Evolutionary conservation across 768 basidiomycete genomes (phyloP), one percentile per base, ranked within the genome.

Genomic region (Serendipita vermifera): DNA sequence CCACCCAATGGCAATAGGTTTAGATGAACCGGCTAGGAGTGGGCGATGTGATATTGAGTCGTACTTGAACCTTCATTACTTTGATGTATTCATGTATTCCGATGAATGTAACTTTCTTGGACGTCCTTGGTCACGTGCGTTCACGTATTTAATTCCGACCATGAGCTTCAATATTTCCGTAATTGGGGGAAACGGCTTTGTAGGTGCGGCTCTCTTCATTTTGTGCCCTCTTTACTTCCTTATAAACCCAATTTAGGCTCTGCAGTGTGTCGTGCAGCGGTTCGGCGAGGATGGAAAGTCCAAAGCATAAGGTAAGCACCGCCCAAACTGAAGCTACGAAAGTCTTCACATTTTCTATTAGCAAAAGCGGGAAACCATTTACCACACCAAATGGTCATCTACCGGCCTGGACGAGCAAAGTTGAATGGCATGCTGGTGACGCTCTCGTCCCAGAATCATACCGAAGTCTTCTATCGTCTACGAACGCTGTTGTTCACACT

Each of bases 141-240:
- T n/a, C n/a, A n/a, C n/a, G n/a, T n/a, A n/a, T 29, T 51, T 4
- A 11, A 20, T 31, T 31, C 27, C 46, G 5, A n/a, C 46, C 46
- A 59, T 73, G 22, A 56, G 73, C 54, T 77, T 73, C 55, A 84
- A 75, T 64, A 76, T 97, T 33, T 80, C 97, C n/a, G 90, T 99
- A 38, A 79, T 98, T 1, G 96, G 96, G n/a, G 96, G 96, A 40
- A 96, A 96, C 72, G 96, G 96, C 3, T 98, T 96, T 73, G 81
- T 99, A 64, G 94, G 93, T 87, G 61, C 59, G n/a, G 71, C 57
- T 7, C 11, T 5, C 32, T 58, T 9, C n/a, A 20, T 26, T 24
- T 58, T 54, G 39, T 22, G 2, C 17, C 2, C n/a, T 26, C 26
- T 29, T 17, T 26, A 5, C 32, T 53, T n/a, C 40, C 26, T 26